These are phyloP conservation scores for Hymenoscyphus repandus DNA, from an alignment of 2,329 filamentous ascomycete species.

Conservation along the genomic window DNA sequence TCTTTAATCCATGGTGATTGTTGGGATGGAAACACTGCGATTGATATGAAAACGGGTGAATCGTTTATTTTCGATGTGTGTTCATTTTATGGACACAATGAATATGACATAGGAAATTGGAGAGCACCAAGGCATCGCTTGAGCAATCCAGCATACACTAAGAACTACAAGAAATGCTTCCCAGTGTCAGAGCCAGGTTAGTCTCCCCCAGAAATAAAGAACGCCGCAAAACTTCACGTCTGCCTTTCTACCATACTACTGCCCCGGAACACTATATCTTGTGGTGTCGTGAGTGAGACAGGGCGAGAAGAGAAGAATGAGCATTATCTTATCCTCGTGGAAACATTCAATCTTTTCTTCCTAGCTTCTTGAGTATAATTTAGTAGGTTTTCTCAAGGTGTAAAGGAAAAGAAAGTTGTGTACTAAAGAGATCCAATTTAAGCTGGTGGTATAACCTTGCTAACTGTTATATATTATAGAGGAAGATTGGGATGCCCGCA, in stretches of 20 bases:
- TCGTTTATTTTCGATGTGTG: conserved; percentile 10
- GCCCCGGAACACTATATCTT: too few species aligned
- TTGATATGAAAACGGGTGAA: conserved; percentile 9
- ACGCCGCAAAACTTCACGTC: too few species aligned
- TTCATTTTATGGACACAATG: conserved; percentile 15
- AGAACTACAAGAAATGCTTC: conserved; percentile 1
- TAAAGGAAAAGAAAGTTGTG: too few species aligned
- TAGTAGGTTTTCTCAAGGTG: too few species aligned
- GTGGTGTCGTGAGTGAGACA: too few species aligned
- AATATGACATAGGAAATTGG: conserved; percentile 17
- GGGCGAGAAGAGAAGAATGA: too few species aligned
- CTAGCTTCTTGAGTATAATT: too few species aligned
- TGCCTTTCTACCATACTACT: too few species aligned
- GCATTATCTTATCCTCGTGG: too few species aligned
- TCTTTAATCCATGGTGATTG: conserved; percentile 16
- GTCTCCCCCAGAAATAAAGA: background rate
- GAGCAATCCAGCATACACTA: conserved; percentile 1
- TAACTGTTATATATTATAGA: background rate
- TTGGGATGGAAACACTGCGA: conserved; percentile 14
- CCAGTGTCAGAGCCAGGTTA: conserved; percentile 1
- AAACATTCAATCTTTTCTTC: too few species aligned
- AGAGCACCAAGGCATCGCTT: conserved; percentile 4
- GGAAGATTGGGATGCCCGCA: conserved; percentile 10
- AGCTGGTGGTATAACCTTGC: background rate
- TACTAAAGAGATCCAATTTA: background rate